Evolutionary conservation across 1,284 basidiomycete species (phyloP), one percentile per base, ranked within the genome.

Genomic region (Amylostereum chailletii): DNA sequence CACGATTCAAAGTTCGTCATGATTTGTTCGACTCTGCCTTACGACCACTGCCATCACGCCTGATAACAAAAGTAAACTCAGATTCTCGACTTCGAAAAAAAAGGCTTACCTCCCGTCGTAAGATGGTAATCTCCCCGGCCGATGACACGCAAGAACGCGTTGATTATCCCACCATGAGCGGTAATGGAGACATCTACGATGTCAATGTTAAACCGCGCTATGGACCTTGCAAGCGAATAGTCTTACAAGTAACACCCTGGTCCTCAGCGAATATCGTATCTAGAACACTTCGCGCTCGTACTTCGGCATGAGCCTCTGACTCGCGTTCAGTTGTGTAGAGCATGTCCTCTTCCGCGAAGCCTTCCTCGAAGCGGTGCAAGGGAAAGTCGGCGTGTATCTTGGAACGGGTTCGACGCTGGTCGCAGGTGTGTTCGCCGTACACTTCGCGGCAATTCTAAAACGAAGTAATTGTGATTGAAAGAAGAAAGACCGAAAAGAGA

Each of bases 351-450:
- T 94, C 90, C 0, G 76, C 67, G 53, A 94, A 83, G 0, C 73
- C 77, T 0, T 69, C 61, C 58, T 93, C 88, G 51, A 92, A 79
- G 1, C 47, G 55, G 59, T 86, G 84, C 4, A 65, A 60, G 0
- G 87, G 85, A 57, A 86, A 92, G 1, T 71, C 62, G 0, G 61
- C 54, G 0, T 63, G 54, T 47, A 94, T 81, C 46, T 75, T 72
- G 0, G 79, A 71, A 48, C 73, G 69, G 0, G 76, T 69, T 9
- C 69, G 69, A 5, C 88, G 77, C 55, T 77, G 75, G 61, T 90
- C 88, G 59, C 87, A 90, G 0, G 83, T 86, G 57, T 90, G 85
- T 1, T 77, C 71, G 0, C 87, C 86, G 49, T 79, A 76, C 50
- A 76, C 70, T 64, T 90, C 87, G 11, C 86, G 76, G 32, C 77